Conservation (phyloP, 176 grass and related monocot genomes). For the barley (Hordeum vulgare) region DNA sequence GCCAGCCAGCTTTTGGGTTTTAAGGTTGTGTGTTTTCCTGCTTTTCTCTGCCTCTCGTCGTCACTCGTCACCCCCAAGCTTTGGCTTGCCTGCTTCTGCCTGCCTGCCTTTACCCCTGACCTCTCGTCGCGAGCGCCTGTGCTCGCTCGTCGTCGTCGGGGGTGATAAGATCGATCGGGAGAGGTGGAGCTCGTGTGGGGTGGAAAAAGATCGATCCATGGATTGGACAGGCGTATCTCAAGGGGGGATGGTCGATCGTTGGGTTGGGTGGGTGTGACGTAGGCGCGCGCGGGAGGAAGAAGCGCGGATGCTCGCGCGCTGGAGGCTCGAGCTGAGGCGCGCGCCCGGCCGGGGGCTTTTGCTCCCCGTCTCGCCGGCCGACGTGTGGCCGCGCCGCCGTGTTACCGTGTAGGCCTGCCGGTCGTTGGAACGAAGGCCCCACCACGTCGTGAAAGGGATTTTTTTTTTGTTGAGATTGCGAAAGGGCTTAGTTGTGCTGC, state of each 20-base stretch:
- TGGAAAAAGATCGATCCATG: not conserved
- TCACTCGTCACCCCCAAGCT: not conserved
- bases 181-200: not conserved
- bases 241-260: not conserved
- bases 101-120: not conserved
- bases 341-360: not conserved
- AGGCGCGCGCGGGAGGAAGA: not conserved
- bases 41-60: not conserved
- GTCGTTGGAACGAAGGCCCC: not conserved
- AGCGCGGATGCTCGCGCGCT: not conserved
- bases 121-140: not conserved
- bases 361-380: not conserved
- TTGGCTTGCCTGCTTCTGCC: not conserved
- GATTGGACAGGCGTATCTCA: constrained; percentile 24
- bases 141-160: not conserved
- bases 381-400: constrained; percentile 17
- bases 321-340: not conserved
- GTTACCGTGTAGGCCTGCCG: not conserved
- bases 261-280: not conserved
- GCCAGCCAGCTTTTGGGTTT: constrained; percentile 4
- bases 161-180: not conserved
- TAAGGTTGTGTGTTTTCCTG: constrained; percentile 4
- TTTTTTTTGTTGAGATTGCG: too few species aligned
- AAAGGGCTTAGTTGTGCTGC: too few species aligned
- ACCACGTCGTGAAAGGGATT: not conserved